phyloP scores from a whole-genome alignment of 148 eudicot species.

The Camellia granthamiana region DNA sequence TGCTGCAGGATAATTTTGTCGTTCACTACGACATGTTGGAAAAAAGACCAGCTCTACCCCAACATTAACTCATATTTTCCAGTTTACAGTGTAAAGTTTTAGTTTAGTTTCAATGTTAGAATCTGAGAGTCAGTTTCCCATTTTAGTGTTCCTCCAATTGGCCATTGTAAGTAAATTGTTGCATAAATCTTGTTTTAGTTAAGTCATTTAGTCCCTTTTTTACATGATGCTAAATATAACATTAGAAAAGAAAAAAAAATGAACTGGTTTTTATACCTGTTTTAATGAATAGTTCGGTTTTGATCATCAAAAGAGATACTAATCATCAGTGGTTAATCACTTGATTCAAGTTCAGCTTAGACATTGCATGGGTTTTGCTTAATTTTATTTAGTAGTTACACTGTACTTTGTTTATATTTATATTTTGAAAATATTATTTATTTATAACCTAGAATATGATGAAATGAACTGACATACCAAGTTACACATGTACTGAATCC shows the following conservation, averaged over 20 bases:
- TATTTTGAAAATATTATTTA: too few species aligned
- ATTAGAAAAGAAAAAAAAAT: neutral
- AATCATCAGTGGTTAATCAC: neutral
- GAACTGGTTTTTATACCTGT: neutral
- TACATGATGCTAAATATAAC: conserved; percentile 12
- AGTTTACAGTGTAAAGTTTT: conserved; percentile 32
- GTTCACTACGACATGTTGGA: conserved; percentile 69
- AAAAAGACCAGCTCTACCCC: conserved; percentile 71
- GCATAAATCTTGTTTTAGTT: conserved; percentile 15
- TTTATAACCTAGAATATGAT: too few species aligned
- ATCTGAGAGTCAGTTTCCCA: conserved; percentile 13
- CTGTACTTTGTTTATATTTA: too few species aligned
- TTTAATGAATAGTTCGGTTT: neutral
- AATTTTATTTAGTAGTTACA: too few species aligned
- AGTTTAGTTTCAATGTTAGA: conserved; percentile 24
- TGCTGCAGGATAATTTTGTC: conserved; percentile 76
- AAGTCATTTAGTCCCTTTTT: conserved; percentile 7
- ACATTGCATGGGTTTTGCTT: too few species aligned
- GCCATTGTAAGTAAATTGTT: conserved; percentile 22
- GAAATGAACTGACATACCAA: too few species aligned
- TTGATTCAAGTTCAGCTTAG: neutral
- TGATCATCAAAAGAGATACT: neutral
- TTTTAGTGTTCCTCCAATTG: conserved; percentile 9
- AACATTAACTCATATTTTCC: conserved; percentile 32
- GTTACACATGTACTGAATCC: too few species aligned